Evolutionary conservation across 495 filamentous ascomycete species (phyloP), one percentile per base, ranked within the genome.

Genomic region (Haplographium delicatum): DNA sequence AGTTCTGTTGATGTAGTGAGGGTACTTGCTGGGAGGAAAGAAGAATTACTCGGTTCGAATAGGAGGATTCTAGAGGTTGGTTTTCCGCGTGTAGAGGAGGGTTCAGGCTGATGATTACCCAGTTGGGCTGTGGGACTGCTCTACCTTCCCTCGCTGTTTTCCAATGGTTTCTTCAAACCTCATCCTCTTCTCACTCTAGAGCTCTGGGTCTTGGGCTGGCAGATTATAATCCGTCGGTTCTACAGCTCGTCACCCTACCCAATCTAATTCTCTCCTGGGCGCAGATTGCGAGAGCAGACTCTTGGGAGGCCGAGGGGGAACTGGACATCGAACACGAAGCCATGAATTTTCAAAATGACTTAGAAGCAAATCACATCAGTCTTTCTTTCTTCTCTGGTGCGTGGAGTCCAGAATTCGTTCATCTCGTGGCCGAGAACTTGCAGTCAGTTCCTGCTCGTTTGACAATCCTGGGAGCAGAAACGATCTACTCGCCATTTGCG

Each of bases 51-150:
- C 63, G n/a, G n/a, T n/a, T n/a, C n/a, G n/a, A n/a, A 69, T 4
- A 28, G 31, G 33, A 80, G 84, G 52, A 64, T 91, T 44, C 73
- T 96, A 37, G 91, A 97, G 78, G 88, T 94, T 53, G 76, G 66
- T 31, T 37, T 53, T 20, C 9, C 10, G 16, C 31, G 38, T 31
- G 34, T 51, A 16, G 11, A 30, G 44, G 19, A 15, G 37, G 25
- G 23, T 51, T 53, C 57, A 57, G 54, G 58, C 50, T 61, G 34
- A 58, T 54, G n/a, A n/a, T n/a, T n/a, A n/a, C n/a, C n/a, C n/a
- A 95, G 88, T 80, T 96, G 26, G 93, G 93, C 15, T 89, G 89
- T 59, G 93, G 93, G 47, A 95, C 91, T 35, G 91, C 89, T 4
- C 69, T 97, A 20, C 93, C 93, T 23, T 85, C 79, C 5, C 71